These are phyloP conservation scores for Leccinum incarnatum DNA, from an alignment of 768 basidiomycete species.

Conservation along the genomic window DNA sequence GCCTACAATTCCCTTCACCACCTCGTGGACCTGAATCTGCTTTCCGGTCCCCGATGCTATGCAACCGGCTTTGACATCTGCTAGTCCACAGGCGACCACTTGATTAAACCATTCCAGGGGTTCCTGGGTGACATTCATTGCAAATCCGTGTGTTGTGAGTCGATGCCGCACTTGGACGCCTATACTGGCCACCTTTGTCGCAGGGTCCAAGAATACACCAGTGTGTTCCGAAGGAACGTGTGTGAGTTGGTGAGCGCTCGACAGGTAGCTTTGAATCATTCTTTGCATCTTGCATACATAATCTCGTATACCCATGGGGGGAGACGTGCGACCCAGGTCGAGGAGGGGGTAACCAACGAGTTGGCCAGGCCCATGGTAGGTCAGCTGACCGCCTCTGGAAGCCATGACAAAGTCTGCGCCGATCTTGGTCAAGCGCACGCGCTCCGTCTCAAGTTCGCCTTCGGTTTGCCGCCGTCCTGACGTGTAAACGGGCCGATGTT, in stretches of 20 bases:
- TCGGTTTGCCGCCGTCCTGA: constrained; percentile 84
- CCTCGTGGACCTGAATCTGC: constrained; percentile 42
- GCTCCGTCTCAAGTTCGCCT: constrained; percentile 56
- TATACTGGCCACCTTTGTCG: constrained; percentile 89
- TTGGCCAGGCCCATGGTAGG: constrained; percentile 97
- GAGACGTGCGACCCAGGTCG: constrained; percentile 78
- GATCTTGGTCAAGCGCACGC: constrained; percentile 58
- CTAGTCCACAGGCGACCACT: constrained; percentile 89
- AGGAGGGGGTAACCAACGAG: constrained; percentile 93
- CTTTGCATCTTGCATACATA: constrained; percentile 86
- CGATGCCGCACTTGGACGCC: constrained; percentile 96
- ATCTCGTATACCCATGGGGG: constrained; percentile 67
- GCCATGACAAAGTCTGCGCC: constrained; percentile 89
- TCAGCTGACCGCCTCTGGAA: constrained; percentile 87
- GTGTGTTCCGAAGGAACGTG: constrained; percentile 73
- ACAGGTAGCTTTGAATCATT: constrained; percentile 61
- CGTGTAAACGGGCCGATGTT: constrained; percentile 95
- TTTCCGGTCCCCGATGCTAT: constrained; percentile 48
- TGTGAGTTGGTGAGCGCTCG: constrained; percentile 54
- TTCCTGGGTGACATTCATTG: constrained; percentile 83
- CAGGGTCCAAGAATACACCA: constrained; percentile 81
- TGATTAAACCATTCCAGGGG: constrained; percentile 83
- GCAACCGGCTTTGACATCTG: constrained; percentile 75
- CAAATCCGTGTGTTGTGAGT: constrained; percentile 92
- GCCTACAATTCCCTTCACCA: constrained; percentile 49